Evolutionary conservation across 192 early-diverging fungal genomes (phyloP), one percentile per base, ranked within the genome.

Genomic region (Fimicolochytrium jonesii): DNA sequence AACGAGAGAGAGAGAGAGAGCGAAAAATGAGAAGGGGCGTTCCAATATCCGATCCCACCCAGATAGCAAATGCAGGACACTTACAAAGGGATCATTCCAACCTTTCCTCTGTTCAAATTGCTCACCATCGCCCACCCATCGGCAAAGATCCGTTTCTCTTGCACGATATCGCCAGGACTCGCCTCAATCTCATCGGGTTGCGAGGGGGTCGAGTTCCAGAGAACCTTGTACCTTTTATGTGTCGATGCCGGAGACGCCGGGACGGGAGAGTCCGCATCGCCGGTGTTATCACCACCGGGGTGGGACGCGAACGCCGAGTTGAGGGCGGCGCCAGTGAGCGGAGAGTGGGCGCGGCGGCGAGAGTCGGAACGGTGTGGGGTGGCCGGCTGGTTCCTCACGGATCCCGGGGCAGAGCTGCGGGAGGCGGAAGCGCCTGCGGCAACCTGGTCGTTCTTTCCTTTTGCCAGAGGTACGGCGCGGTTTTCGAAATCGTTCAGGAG

Each of bases 61-160:
- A n/a, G n/a, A n/a, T n/a, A n/a, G n/a, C n/a, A n/a, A n/a, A n/a
- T n/a, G n/a, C n/a, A n/a, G n/a, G n/a, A n/a, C 37, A 55, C 53
- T 6, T 55, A 55, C 53, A 61, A 17, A 3, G 62, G 62, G 43
- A 64, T 56, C 62, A 64, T 64, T 1, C 62, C 62, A 30, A 52
- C 55, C 13, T 17, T 33, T 9, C 47, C 47, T 35, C 44, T 36
- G 5, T 35, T 64, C 6, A 64, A 18, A 31, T 64, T 55, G 15
- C 29, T 15, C 6, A 67, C 66, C 66, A 67, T 43, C 18, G 32
- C 56, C 66, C 66, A 67, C 17, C 66, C 66, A 52, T 67, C 66
- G 7, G 66, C 66, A 31, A 59, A 67, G 0, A 43, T 17, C 17
- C 57, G 31, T 25, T 56, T 59, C 57, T 67, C 66, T 33, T 59